Base-by-base conservation (phyloP, 176 grass and related monocot genomes). In the Cocos nucifera region DNA sequence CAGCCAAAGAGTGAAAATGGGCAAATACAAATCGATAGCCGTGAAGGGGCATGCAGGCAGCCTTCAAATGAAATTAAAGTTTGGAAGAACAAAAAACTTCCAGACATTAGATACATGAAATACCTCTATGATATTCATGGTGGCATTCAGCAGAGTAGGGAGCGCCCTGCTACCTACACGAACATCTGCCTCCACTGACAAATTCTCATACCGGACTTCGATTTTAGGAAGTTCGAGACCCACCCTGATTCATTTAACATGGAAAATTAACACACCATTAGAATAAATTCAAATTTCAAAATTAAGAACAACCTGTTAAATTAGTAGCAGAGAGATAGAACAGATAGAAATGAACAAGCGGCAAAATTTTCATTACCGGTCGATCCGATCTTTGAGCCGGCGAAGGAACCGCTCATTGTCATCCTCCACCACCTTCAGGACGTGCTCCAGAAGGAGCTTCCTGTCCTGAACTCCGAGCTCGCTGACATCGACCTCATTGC, bases 151-250 rank as follows among this genome's bases (percentile, higher is more conserved):
- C 17, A 95, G 78, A 17, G 85, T 88, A 17, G 89, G 84, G 61
- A 78, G 62, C 15, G 89, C 84, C 49, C 85, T 68, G 67, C 75
- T 65, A 58, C 81, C 89, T 0, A 75, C 75, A 12, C 74, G 3
- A 4, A 82, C 75, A 24, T 88, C 65, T 3, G 84, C 81, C 56
- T 88, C 64, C 22, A 95, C 32, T 15, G 68, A 57, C 21, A 95
- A 60, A 54, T 95, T 65, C 63, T 95, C 69, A 48, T 82, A 95
- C n/a, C 85, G 64, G 2, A 95, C 85, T 60, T 95, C 89, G 22
- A 95, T 72, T 57, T 82, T 68, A 4, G 89, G 89, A 23, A 95
- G 77, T 65, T 95, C 78, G 53, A 95, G 70, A 15, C 85, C 85
- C 0, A 95, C 89, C 52, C 89, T 95, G 70, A 12, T 44, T 44